Evolutionary conservation across 495 filamentous ascomycete genomes (phyloP), one percentile per base, ranked within the genome.

Genomic region (Aspergillus conjunctus): DNA sequence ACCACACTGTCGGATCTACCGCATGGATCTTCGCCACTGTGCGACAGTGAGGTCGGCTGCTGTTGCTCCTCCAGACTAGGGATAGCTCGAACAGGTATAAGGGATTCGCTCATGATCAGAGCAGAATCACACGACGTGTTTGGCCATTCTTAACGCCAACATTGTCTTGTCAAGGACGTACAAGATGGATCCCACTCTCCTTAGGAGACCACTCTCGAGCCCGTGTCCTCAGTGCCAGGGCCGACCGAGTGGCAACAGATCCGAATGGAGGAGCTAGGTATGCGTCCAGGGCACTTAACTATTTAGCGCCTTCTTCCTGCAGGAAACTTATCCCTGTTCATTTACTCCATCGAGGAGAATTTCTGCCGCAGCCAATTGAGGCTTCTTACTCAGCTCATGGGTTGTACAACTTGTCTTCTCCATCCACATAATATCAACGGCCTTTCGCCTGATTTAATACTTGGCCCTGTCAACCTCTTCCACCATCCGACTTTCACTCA

Each of bases 1-100:
- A 64, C 65, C 65, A 61, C 45, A 60, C 30, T 64, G 62, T 64
- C 65, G 65, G 65, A 54, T 59, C 49, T 37, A 53, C 58, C 52
- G 51, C 64, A 54, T 64, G 56, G 26, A 26, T 5, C 26, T 26
- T 26, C 26, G 26, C 5, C 26, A 26, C 26, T 26, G 26, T 26
- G 26, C 5, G 26, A 26, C 26, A 26, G 26, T 26, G 26, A 26
- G 26, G 26, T 26, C 26, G 5, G 5, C 26, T 26, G 26, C 5
- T 26, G 5, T 26, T 26, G 26, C 26, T 26, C 26, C 26, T 2
- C 26, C 26, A 26, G 5, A 5, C 26, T 26, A 5, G 26, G 26
- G 5, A 26, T 26, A 26, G 26, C 26, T 5, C 15, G 37, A 4
- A 41, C 15, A 41, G 11, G 37, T 11, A 9, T 1, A n/a, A 41